These are phyloP conservation scores for Tylopilus sp. DNA, from an alignment of 1,284 basidiomycete species.

Conservation along the genomic window DNA sequence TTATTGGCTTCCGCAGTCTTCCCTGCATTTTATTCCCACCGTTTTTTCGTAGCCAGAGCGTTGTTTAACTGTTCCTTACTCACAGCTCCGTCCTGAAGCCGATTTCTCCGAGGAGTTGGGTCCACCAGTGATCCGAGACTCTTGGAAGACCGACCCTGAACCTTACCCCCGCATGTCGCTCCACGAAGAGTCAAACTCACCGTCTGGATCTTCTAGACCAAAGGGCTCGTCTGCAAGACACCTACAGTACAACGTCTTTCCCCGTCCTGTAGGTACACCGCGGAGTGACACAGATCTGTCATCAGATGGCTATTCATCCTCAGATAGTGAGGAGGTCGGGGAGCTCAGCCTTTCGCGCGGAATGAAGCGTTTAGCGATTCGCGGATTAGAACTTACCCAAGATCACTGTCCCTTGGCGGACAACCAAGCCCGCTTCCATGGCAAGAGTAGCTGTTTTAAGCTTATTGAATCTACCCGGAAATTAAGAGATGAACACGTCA, in stretches of 20 bases:
- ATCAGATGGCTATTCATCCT: slow-evolving; percentile 36
- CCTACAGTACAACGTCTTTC: slow-evolving; percentile 8
- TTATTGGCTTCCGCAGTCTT: background rate
- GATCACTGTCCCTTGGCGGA: slow-evolving; percentile 25
- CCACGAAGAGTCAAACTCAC: slow-evolving; percentile 24
- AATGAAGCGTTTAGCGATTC: slow-evolving; percentile 41
- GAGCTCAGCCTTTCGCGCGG: slow-evolving; percentile 40
- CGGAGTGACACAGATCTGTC: slow-evolving; percentile 38
- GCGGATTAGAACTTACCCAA: slow-evolving; percentile 37
- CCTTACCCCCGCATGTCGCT: slow-evolving; percentile 12
- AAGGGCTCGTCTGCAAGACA: slow-evolving; percentile 16
- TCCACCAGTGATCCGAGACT: slow-evolving; percentile 65
- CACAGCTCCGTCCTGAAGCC: slow-evolving; percentile 64
- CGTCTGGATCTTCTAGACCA: slow-evolving; percentile 17
- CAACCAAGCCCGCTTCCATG: slow-evolving; percentile 53
- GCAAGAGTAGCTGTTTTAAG: slow-evolving; percentile 58
- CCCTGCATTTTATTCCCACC: background rate
- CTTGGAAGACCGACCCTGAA: slow-evolving; percentile 57
- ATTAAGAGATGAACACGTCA: slow-evolving; percentile 50
- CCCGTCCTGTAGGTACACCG: slow-evolving; percentile 16
- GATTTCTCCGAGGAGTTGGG: slow-evolving; percentile 71
- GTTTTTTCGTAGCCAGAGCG: background rate
- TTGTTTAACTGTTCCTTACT: slow-evolving; percentile 15
- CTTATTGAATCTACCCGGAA: slow-evolving; percentile 54
- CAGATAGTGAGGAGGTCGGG: slow-evolving; percentile 42